Evolutionary conservation across 2,329 filamentous ascomycete genomes (phyloP).

Genomic region (Penicillium sp.): DNA sequence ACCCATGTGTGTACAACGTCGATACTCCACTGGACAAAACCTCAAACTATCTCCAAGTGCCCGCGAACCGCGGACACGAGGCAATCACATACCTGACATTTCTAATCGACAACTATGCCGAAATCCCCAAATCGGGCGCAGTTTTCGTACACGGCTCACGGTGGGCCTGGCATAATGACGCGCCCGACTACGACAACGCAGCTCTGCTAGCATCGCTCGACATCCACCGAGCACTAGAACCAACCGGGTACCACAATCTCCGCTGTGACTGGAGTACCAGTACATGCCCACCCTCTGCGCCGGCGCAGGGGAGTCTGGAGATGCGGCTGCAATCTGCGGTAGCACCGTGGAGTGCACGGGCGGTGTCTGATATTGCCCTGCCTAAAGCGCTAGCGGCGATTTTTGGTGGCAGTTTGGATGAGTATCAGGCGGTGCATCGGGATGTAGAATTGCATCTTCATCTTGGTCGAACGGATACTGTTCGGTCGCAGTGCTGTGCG

Average conservation of each 20-base stretch:
- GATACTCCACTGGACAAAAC: slow-evolving; percentile 30
- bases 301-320: slow-evolving; percentile 43
- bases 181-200: slow-evolving; percentile 44
- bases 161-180: slow-evolving; percentile 46
- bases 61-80: slow-evolving; percentile 46
- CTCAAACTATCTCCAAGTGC: slow-evolving; percentile 39
- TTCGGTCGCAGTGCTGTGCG: slow-evolving; percentile 52
- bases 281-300: slow-evolving; percentile 33
- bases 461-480: slow-evolving; percentile 42
- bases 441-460: slow-evolving; percentile 25
- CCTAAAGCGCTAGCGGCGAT: slow-evolving; percentile 33
- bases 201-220: slow-evolving; percentile 40
- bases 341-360: slow-evolving; percentile 44
- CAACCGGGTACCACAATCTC: slow-evolving; percentile 47
- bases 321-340: slow-evolving; percentile 37
- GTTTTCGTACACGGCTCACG: slow-evolving; percentile 46
- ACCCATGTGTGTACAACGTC: slow-evolving; percentile 46
- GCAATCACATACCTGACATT: slow-evolving; percentile 48
- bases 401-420: slow-evolving; percentile 35
- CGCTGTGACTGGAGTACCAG: slow-evolving; percentile 50
- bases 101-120: slow-evolving; percentile 45
- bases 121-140: slow-evolving; percentile 36
- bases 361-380: slow-evolving; percentile 38
- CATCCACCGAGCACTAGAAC: slow-evolving; percentile 36
- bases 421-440: slow-evolving; percentile 26